Percentiles rank a stretch among this genome's conserved stretches.
Evolutionary conservation across 2,329 filamentous ascomycete species (phyloP).

Genomic region (Grosmannia huntii): DNA sequence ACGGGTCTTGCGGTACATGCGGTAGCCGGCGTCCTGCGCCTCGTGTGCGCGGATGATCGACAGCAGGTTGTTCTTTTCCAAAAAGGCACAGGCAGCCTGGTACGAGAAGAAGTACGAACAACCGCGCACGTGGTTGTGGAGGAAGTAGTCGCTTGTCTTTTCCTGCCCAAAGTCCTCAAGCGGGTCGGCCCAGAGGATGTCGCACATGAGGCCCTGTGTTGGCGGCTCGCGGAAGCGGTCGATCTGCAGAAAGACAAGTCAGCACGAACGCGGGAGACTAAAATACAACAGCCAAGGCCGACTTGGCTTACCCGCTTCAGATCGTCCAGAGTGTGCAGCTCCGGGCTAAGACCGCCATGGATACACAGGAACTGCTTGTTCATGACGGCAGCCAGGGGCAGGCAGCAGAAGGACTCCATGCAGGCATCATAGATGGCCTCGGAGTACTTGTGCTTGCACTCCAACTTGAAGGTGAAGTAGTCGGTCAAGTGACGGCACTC

Average conservation of each 20-base stretch:
- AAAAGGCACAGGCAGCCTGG: conserved; percentile 87
- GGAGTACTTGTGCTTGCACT: conserved; percentile 99
- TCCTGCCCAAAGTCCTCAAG: conserved; percentile 98
- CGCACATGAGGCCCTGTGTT: conserved; percentile 96
- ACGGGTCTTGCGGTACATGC: conserved; percentile 98
- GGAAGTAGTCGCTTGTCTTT: conserved; percentile 93
- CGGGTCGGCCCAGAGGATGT: conserved; percentile 97
- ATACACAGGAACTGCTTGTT: conserved; percentile 99
- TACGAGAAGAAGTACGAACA: conserved; percentile 99
- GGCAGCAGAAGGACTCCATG: conserved; percentile 92
- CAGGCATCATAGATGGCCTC: conserved; percentile 93
- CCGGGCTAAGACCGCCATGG: conserved; percentile 89
- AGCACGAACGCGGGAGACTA: too few species aligned
- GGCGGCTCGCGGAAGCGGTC: conserved; percentile 96
- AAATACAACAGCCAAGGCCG: background rate
- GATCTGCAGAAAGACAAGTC: conserved; percentile 44
- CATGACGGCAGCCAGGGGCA: conserved; percentile 94
- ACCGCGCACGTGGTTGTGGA: conserved; percentile 96
- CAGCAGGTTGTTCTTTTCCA: conserved; percentile 97
- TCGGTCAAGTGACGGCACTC: conserved; percentile 98
- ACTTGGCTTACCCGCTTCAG: conserved; percentile 61
- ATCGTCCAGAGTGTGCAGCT: conserved; percentile 91
- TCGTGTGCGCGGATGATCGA: conserved; percentile 97
- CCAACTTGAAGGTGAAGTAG: conserved; percentile 99
- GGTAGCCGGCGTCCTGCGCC: conserved; percentile 94